These are phyloP conservation scores for Zhuliangozyma blackwelliae DNA, from an alignment of 1,139 yeast genomes.

Conservation along the genomic window DNA sequence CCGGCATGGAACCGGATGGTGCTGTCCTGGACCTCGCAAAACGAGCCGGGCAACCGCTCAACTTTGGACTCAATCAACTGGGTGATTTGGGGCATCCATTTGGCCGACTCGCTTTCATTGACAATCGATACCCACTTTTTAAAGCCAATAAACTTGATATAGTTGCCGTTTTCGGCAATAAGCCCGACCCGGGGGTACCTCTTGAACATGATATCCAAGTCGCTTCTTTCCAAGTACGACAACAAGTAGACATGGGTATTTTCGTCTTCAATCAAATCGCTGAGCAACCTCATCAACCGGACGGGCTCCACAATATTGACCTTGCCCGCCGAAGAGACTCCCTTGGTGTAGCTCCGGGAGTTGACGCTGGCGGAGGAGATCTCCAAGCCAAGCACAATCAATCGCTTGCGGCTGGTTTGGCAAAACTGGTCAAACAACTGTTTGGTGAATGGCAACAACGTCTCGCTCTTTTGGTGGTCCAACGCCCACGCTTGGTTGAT, in stretches of 20 bases:
- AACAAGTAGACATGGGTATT: constrained; percentile 67
- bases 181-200: constrained; percentile 71
- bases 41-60: constrained; percentile 79
- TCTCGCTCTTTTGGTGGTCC: constrained; percentile 33
- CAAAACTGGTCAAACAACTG: constrained; percentile 37
- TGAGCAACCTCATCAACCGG: constrained; percentile 44
- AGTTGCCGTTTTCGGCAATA: constrained; percentile 88
- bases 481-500: constrained; percentile 63
- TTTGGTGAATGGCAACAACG: constrained; percentile 23
- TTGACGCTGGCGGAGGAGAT: constrained; percentile 28
- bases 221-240: constrained; percentile 58
- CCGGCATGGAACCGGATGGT: constrained; percentile 74
- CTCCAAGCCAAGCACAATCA: constrained; percentile 56
- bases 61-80: constrained; percentile 62
- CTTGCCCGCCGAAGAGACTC: constrained; percentile 20
- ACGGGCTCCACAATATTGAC: constrained; percentile 41
- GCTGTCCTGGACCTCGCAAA: constrained; percentile 68
- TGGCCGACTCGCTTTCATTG: constrained; percentile 43
- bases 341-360: constrained; percentile 11
- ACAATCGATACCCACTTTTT: constrained; percentile 65
- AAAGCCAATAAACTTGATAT: constrained; percentile 50
- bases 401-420: constrained; percentile 25
- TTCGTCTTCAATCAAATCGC: constrained; percentile 45
- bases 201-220: constrained; percentile 64
- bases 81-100: constrained; percentile 61